Conservation (phyloP, 371 early-diverging fungal species). For the Mortierella sp. region DNA sequence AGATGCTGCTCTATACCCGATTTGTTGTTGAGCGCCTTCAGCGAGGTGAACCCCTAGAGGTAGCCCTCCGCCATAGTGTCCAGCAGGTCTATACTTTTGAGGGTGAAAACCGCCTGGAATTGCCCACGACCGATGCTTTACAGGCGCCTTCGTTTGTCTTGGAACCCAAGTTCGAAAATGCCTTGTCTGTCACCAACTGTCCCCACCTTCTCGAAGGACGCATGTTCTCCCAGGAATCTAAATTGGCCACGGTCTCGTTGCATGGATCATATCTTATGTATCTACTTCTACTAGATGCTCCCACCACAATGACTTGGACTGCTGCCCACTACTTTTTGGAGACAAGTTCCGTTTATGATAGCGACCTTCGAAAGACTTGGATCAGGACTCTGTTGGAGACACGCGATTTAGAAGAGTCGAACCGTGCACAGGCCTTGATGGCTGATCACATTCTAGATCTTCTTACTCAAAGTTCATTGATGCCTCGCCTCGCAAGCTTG, state of each 20-base stretch:
- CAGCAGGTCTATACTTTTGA: slow-evolving; percentile 67
- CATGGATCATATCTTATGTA: slow-evolving; percentile 73
- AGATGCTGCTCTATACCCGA: slow-evolving; percentile 66
- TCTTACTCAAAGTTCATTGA: slow-evolving; percentile 33
- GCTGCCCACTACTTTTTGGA: slow-evolving; percentile 73
- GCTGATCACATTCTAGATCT: slow-evolving; percentile 43
- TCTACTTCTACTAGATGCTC: slow-evolving; percentile 54
- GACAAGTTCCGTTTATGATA: slow-evolving; percentile 60
- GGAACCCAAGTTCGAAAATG: slow-evolving; percentile 29
- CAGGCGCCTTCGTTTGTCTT: slow-evolving; percentile 41
- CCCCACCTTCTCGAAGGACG: slow-evolving; percentile 71
- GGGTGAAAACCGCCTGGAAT: slow-evolving; percentile 22
- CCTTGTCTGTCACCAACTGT: slow-evolving; percentile 64
- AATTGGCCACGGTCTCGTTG: slow-evolving; percentile 66
- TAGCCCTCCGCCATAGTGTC: slow-evolving; percentile 66
- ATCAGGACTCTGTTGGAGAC: slow-evolving; percentile 61
- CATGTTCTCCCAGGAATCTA: slow-evolving; percentile 67
- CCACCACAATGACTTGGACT: slow-evolving; percentile 57
- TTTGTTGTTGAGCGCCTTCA: slow-evolving; percentile 77
- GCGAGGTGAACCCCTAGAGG: slow-evolving; percentile 69
- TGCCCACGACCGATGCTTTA: slow-evolving; percentile 26
- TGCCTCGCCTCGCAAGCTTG: slow-evolving; percentile 28
- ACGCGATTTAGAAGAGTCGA: slow-evolving; percentile 29
- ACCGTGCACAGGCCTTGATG: slow-evolving; percentile 42
- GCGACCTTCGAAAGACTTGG: slow-evolving; percentile 64